Conservation (phyloP, 495 filamentous ascomycete species). For the Neurospora sp. region DNA sequence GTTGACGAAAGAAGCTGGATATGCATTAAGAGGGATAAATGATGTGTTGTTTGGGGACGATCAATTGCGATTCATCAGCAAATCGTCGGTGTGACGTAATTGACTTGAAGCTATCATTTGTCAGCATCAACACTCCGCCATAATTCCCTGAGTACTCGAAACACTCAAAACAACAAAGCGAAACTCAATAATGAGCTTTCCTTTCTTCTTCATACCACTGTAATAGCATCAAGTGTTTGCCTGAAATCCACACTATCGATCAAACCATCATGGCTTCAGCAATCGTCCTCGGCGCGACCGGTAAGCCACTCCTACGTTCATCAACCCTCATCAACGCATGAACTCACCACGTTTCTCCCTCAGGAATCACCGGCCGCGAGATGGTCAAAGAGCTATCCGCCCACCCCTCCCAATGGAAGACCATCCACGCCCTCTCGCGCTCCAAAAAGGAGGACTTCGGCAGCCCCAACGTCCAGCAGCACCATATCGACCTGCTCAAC, state of each 20-base stretch:
- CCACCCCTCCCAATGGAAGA: slow-evolving; percentile 30
- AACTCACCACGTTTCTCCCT: background rate
- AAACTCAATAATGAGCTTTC: background rate
- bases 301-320: background rate
- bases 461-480: slow-evolving; percentile 33
- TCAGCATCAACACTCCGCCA: background rate
- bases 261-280: slow-evolving; percentile 9
- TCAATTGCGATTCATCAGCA: background rate
- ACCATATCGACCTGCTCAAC: slow-evolving; percentile 33
- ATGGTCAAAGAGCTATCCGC: slow-evolving; percentile 33
- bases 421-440: slow-evolving; percentile 34
- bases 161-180: background rate
- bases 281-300: slow-evolving; percentile 16
- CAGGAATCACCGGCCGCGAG: slow-evolving; percentile 39
- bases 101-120: background rate
- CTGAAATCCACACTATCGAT: background rate
- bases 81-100: background rate
- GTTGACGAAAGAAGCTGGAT: background rate
- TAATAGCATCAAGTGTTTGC: background rate
- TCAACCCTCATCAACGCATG: background rate
- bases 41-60: background rate
- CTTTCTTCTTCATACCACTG: background rate
- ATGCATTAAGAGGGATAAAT: background rate
- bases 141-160: background rate
- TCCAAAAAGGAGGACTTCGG: slow-evolving; percentile 30